A percentile compares a stretch with the other conserved stretches of the same genome.
phyloP scores from a whole-genome alignment of 2,329 filamentous ascomycete genomes.

The Venturia nashicola region DNA sequence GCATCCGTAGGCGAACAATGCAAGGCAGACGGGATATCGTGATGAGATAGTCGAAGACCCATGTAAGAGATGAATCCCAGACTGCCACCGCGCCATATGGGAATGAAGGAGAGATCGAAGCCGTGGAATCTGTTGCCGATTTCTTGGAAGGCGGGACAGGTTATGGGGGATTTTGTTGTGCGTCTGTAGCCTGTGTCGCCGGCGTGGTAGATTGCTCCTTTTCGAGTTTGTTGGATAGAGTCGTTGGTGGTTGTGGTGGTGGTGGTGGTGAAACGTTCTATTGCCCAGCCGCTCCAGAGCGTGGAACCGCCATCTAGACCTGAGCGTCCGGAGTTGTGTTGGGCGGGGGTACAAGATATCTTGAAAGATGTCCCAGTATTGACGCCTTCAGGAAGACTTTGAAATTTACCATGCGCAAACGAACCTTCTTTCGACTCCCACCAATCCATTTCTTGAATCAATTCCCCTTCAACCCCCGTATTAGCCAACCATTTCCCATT shows the following conservation, averaged over 20 bases:
- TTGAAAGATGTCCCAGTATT: background rate
- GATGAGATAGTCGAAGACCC: slow-evolving; percentile 6
- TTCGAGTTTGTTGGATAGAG: background rate
- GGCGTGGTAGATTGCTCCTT: slow-evolving; percentile 9
- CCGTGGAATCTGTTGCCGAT: slow-evolving; percentile 4
- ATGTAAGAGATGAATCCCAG: slow-evolving; percentile 8
- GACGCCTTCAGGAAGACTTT: background rate
- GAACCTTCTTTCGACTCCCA: slow-evolving; percentile 2
- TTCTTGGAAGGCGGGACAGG: slow-evolving; percentile 9
- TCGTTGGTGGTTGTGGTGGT: too few species aligned
- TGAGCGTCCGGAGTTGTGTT: slow-evolving; percentile 7
- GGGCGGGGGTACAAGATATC: slow-evolving; percentile 8
- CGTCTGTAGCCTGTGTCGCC: slow-evolving; percentile 11
- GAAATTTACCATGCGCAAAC: background rate
- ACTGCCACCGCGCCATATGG: slow-evolving; percentile 10
- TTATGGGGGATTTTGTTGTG: background rate
- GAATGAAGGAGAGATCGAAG: slow-evolving; percentile 10
- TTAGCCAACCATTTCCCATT: slow-evolving; percentile 5
- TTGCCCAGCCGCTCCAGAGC: slow-evolving; percentile 8
- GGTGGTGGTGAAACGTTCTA: slow-evolving; percentile 1
- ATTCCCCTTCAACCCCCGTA: slow-evolving; percentile 2
- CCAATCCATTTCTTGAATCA: slow-evolving; percentile 7
- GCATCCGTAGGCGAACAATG: slow-evolving; percentile 8
- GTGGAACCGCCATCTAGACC: slow-evolving; percentile 2
- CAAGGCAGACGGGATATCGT: slow-evolving; percentile 2